Conservation (phyloP, 805 yeast genomes). For the Candida odintsovae region DNA sequence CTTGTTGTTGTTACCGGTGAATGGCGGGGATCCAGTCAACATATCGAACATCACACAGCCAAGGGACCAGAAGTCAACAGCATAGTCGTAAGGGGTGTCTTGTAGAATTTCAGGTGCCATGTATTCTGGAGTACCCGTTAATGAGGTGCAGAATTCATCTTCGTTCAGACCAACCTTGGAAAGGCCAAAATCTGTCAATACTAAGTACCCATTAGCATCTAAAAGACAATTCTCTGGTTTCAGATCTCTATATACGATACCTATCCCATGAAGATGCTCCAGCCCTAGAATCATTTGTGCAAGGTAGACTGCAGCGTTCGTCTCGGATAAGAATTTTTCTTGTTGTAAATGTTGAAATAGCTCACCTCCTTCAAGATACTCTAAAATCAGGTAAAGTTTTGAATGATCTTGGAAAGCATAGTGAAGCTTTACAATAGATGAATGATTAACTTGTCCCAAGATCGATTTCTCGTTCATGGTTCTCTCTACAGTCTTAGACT, state of each 20-base stretch:
- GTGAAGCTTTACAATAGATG: constrained; percentile 73
- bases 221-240: constrained; percentile 93
- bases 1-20: constrained; percentile 76
- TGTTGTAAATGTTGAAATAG: constrained; percentile 91
- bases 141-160: constrained; percentile 70
- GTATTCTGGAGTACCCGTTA: constrained; percentile 76
- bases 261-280: constrained; percentile 90
- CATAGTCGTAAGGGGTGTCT: constrained; percentile 70
- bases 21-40: constrained; percentile 84
- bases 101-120: constrained; percentile 87
- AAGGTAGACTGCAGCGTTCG: constrained; percentile 87
- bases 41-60: constrained; percentile 79
- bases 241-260: constrained; percentile 91
- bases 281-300: constrained; percentile 91
- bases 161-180: constrained; percentile 63
- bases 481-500: constrained; percentile 54
- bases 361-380: constrained; percentile 89
- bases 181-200: constrained; percentile 92
- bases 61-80: constrained; percentile 90
- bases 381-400: constrained; percentile 68
- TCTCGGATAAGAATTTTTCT: constrained; percentile 89
- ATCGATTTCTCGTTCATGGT: constrained; percentile 79
- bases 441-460: constrained; percentile 64
- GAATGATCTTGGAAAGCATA: constrained; percentile 80
- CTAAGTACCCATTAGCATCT: constrained; percentile 94